Percentiles rank a stretch among this genome's conserved stretches.
These are phyloP conservation scores for Cladosporium sphaerospermum DNA, from an alignment of 2,329 filamentous ascomycete genomes.

Conservation along the genomic window DNA sequence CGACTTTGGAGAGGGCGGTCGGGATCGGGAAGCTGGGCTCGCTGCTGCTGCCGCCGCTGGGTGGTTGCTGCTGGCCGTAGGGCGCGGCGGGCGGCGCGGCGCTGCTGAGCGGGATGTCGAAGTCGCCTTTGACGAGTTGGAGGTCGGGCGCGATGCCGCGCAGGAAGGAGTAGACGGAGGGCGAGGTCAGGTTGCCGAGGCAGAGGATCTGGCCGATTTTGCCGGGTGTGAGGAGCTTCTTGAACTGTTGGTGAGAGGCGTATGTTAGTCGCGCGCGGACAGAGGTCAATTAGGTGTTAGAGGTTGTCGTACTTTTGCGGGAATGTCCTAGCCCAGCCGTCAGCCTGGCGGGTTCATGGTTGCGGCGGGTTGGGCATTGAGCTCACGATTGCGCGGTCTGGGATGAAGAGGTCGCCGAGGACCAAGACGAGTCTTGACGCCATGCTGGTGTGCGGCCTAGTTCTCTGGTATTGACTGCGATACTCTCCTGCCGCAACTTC, in stretches of 20 bases:
- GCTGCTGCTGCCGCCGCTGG: background rate
- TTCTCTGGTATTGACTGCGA: background rate
- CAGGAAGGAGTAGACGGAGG: constrained; percentile 52
- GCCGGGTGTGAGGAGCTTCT: constrained; percentile 53
- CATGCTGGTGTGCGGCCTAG: constrained; percentile 34
- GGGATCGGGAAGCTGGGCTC: constrained; percentile 27
- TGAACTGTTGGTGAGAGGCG: constrained; percentile 33
- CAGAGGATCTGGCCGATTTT: constrained; percentile 55
- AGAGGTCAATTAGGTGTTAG: constrained; percentile 11
- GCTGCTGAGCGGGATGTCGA: constrained; percentile 63
- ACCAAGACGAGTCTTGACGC: constrained; percentile 87
- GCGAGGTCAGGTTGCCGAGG: constrained; percentile 53
- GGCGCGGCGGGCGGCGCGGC: constrained; percentile 14
- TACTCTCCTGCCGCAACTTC: constrained; percentile 1
- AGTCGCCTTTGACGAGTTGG: constrained; percentile 65
- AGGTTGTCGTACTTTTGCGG: constrained; percentile 63
- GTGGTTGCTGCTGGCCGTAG: background rate
- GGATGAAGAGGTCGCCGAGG: constrained; percentile 89
- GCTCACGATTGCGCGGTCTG: constrained; percentile 73
- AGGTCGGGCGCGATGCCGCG: constrained; percentile 53
- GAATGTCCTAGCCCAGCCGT: constrained; percentile 58
- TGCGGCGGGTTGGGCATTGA: constrained; percentile 12
- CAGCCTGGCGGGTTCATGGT: constrained; percentile 16
- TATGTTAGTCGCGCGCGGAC: background rate
- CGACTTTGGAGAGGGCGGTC: constrained; percentile 58